Evolutionary conservation across 495 filamentous ascomycete genomes (phyloP).

Genomic region (Penicillium cosmopolitanum): DNA sequence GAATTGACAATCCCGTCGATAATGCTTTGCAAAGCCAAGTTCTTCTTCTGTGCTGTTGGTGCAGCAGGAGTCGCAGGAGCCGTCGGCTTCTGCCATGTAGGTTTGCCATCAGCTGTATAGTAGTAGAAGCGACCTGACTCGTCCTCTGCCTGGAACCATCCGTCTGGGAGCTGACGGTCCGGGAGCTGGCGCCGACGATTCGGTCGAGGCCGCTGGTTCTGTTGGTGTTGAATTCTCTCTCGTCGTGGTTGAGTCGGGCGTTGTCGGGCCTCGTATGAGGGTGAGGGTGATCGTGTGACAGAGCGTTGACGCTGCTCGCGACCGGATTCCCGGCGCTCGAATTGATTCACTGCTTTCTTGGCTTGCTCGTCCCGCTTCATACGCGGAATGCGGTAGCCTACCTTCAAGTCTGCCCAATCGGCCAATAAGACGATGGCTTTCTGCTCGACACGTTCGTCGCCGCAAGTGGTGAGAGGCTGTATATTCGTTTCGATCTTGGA

Average conservation of each 20-base stretch:
- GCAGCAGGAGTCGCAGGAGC: slow-evolving; percentile 63
- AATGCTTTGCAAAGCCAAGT: slow-evolving; percentile 75
- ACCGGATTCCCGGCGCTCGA: slow-evolving; percentile 69
- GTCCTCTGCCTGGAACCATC: slow-evolving; percentile 77
- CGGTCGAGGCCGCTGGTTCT: slow-evolving; percentile 59
- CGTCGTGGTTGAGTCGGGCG: slow-evolving; percentile 59
- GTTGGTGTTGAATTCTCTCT: slow-evolving; percentile 57
- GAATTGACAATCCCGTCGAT: slow-evolving; percentile 79
- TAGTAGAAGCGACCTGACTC: slow-evolving; percentile 72
- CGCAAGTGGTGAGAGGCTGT: slow-evolving; percentile 65
- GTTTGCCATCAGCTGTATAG: slow-evolving; percentile 72
- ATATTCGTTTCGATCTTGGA: slow-evolving; percentile 93
- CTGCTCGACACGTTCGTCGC: slow-evolving; percentile 73
- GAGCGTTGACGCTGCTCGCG: slow-evolving; percentile 63
- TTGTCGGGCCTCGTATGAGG: slow-evolving; percentile 52
- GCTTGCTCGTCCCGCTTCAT: slow-evolving; percentile 66
- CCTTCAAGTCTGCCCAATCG: slow-evolving; percentile 85
- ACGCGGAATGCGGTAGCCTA: slow-evolving; percentile 94
- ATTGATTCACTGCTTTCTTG: slow-evolving; percentile 56
- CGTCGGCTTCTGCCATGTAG: slow-evolving; percentile 80
- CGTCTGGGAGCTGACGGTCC: slow-evolving; percentile 63
- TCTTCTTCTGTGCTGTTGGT: slow-evolving; percentile 68
- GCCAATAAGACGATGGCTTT: slow-evolving; percentile 74
- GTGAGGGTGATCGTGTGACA: slow-evolving; percentile 54
- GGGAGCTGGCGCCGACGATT: slow-evolving; percentile 38